Evolutionary conservation across 1,284 basidiomycete species (phyloP).

Genomic region (Ganoderma lucidum): DNA sequence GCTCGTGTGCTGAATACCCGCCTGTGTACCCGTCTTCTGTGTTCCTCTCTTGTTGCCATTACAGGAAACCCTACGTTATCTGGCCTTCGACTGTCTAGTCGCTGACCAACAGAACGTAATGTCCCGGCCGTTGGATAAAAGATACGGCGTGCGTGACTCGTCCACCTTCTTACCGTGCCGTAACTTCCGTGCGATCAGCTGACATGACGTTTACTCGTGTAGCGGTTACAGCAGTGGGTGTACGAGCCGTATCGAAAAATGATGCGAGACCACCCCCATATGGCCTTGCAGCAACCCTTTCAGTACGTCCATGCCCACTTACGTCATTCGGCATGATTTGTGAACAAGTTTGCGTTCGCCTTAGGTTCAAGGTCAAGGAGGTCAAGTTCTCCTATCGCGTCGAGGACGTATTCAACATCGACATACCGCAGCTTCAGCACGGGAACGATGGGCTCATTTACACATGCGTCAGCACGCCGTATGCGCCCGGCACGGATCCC

Average conservation of each 20-base stretch:
- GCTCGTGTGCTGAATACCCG: conserved; percentile 5
- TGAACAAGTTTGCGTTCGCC: background rate
- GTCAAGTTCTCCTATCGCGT: conserved; percentile 92
- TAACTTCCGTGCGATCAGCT: conserved; percentile 23
- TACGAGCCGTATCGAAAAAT: conserved; percentile 82
- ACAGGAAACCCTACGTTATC: conserved; percentile 82
- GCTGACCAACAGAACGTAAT: conserved; percentile 90
- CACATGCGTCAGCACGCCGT: conserved; percentile 88
- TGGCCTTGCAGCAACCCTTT: conserved; percentile 79
- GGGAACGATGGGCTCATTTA: conserved; percentile 98
- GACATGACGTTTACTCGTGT: conserved; percentile 23
- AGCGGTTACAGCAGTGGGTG: conserved; percentile 89
- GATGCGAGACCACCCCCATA: conserved; percentile 71
- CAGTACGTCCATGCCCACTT: conserved; percentile 63
- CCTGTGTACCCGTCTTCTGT: conserved; percentile 20
- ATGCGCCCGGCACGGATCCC: conserved; percentile 89
- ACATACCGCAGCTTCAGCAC: conserved; percentile 91
- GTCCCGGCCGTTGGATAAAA: conserved; percentile 81
- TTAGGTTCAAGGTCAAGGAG: conserved; percentile 86
- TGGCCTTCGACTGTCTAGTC: conserved; percentile 95
- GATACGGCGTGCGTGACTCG: conserved; percentile 81
- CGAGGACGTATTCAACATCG: conserved; percentile 83
- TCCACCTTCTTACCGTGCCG: background rate
- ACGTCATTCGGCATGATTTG: background rate
- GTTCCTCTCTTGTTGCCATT: conserved; percentile 8